Percentiles rank a stretch among this genome's conserved stretches.
phyloP scores from a whole-genome alignment of 2,329 filamentous ascomycete species.

The Aureobasidium lini region DNA sequence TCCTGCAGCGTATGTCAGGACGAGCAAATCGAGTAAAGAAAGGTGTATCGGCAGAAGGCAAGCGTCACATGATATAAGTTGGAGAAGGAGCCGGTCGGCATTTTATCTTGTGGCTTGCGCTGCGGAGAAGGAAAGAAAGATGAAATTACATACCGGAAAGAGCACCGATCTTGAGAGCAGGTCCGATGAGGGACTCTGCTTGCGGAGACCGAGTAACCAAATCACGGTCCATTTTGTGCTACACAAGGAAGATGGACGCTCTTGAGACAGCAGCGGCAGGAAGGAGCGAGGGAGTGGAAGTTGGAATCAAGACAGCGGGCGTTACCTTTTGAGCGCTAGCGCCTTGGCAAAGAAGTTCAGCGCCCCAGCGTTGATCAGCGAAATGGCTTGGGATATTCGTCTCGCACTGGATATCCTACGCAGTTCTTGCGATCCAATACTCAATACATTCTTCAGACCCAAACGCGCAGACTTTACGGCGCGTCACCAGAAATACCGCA shows the following conservation, averaged over 20 bases:
- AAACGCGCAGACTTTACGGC: constrained; percentile 13
- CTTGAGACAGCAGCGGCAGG: neutral
- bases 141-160: constrained; percentile 8
- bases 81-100: neutral
- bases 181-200: neutral
- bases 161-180: constrained; percentile 14
- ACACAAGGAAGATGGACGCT: neutral
- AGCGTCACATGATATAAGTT: neutral
- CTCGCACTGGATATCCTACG: neutral
- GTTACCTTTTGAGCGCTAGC: neutral
- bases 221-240: neutral
- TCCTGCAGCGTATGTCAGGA: constrained; percentile 32
- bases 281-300: neutral
- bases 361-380: neutral
- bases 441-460: neutral
- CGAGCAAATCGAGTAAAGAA: neutral
- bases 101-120: neutral
- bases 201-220: neutral
- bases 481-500: constrained; percentile 33
- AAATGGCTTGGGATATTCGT: neutral
- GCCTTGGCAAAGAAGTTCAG: constrained; percentile 8
- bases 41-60: neutral
- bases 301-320: neutral
- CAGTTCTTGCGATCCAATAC: neutral
- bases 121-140: neutral